These are phyloP conservation scores for Nemania sp. DNA, from an alignment of 2,329 filamentous ascomycete species.

Conservation along the genomic window DNA sequence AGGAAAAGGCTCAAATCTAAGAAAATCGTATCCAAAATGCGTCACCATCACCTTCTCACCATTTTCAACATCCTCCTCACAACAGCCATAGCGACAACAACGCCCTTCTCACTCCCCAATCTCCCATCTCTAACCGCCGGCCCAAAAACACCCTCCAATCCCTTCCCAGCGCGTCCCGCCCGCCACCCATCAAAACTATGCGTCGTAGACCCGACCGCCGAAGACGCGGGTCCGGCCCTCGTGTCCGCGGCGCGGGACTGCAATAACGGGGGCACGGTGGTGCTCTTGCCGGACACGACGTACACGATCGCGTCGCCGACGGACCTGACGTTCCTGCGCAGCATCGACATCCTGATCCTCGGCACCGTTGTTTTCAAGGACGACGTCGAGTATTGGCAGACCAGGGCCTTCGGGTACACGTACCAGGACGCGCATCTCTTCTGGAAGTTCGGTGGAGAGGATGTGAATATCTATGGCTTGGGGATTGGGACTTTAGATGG, in stretches of 20 bases:
- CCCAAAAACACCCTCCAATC: slow-evolving; percentile 10
- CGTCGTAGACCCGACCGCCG: slow-evolving; percentile 11
- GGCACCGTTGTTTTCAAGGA: slow-evolving; percentile 54
- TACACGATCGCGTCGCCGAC: slow-evolving; percentile 66
- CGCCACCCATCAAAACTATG: slow-evolving; percentile 20
- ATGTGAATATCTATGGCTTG: slow-evolving; percentile 66
- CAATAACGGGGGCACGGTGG: slow-evolving; percentile 62
- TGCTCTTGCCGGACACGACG: slow-evolving; percentile 55
- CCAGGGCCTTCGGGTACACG: slow-evolving; percentile 60
- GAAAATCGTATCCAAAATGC: slow-evolving; percentile 14
- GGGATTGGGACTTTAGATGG: slow-evolving; percentile 38
- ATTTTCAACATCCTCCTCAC: background rate
- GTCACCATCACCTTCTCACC: background rate
- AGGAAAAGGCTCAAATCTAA: too few relatives aligned
- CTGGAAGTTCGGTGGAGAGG: slow-evolving; percentile 67
- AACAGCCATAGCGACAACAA: background rate
- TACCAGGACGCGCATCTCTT: slow-evolving; percentile 70
- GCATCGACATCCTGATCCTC: slow-evolving; percentile 60
- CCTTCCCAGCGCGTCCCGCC: slow-evolving; percentile 8
- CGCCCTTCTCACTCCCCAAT: slow-evolving; percentile 4
- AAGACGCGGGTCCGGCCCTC: slow-evolving; percentile 21
- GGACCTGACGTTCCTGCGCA: slow-evolving; percentile 63
- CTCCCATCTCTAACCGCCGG: slow-evolving; percentile 3
- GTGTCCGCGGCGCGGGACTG: slow-evolving; percentile 18
- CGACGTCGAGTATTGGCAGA: slow-evolving; percentile 69